Evolutionary conservation across 2,329 filamentous ascomycete species (phyloP).

Genomic region (Chalara sp.): DNA sequence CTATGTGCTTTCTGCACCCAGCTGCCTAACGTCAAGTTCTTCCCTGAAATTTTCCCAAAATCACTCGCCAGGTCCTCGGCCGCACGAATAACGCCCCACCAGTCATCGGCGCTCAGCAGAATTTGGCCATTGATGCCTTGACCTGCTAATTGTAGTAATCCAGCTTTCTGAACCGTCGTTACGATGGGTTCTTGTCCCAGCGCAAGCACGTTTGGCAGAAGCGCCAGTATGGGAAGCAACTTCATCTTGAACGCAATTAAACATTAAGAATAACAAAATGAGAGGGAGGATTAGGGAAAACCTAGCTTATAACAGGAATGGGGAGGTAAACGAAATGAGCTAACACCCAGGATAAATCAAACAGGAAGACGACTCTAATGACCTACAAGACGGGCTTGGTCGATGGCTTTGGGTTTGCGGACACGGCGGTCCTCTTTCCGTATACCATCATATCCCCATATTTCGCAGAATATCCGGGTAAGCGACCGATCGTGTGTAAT

Average conservation of each 20-base stretch:
- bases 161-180: slow-evolving; percentile 32
- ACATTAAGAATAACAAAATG: too few species aligned
- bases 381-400: too few species aligned
- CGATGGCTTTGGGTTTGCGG: too few species aligned
- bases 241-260: slow-evolving; percentile 1
- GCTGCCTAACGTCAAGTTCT: slow-evolving; percentile 45
- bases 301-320: too few species aligned
- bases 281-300: too few species aligned
- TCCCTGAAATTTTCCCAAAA: slow-evolving; percentile 64
- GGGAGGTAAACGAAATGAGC: too few species aligned
- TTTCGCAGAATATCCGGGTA: too few species aligned
- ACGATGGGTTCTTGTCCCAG: slow-evolving; percentile 40
- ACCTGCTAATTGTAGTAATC: slow-evolving; percentile 19
- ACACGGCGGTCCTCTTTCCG: too few species aligned
- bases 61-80: slow-evolving; percentile 61
- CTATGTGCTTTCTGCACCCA: slow-evolving; percentile 7
- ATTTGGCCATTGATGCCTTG: slow-evolving; percentile 39
- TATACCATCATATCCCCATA: too few species aligned
- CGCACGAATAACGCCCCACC: slow-evolving; percentile 61
- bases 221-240: slow-evolving; percentile 1
- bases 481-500: neutral
- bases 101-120: slow-evolving; percentile 51
- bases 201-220: slow-evolving; percentile 25
- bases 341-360: too few species aligned
- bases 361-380: too few species aligned